A percentile compares a stretch with the other conserved stretches of the same genome.
phyloP scores from a whole-genome alignment of 768 basidiomycete genomes.

The Macrolepiota fuliginosa region DNA sequence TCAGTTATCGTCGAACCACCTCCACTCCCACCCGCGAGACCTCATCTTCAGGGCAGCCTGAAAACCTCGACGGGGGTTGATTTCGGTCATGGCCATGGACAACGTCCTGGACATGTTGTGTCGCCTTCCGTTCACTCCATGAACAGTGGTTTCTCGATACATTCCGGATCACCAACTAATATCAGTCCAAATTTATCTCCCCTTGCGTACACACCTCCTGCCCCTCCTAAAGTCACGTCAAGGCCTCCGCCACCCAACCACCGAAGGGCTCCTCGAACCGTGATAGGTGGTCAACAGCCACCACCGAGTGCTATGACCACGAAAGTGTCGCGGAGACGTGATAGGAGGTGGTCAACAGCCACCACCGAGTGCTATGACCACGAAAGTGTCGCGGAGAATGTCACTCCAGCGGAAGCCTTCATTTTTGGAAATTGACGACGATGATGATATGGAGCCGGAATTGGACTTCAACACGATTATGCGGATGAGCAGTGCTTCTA shows the following conservation, averaged over 20 bases:
- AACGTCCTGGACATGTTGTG: not conserved
- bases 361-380: conserved; percentile 35
- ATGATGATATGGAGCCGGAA: conserved; percentile 30
- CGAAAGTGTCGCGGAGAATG: conserved; percentile 36
- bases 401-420: conserved; percentile 68
- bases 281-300: conserved; percentile 25
- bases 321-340: conserved; percentile 40
- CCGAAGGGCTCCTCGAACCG: conserved; percentile 9
- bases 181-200: not conserved
- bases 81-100: conserved; percentile 2
- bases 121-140: conserved; percentile 2
- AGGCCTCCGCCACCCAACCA: conserved; percentile 7
- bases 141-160: not conserved
- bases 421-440: conserved; percentile 68
- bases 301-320: conserved; percentile 36
- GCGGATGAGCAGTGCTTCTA: conserved; percentile 16
- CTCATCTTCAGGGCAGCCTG: not conserved
- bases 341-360: conserved; percentile 27
- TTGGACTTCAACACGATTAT: conserved; percentile 7
- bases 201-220: conserved; percentile 30
- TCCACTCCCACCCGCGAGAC: not conserved
- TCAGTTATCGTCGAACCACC: not conserved
- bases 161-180: not conserved
- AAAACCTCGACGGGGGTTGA: conserved; percentile 1
- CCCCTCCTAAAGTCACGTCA: not conserved